Base-by-base conservation (phyloP, 371 early-diverging fungal genomes). In the Choanephora cucurbitarum region DNA sequence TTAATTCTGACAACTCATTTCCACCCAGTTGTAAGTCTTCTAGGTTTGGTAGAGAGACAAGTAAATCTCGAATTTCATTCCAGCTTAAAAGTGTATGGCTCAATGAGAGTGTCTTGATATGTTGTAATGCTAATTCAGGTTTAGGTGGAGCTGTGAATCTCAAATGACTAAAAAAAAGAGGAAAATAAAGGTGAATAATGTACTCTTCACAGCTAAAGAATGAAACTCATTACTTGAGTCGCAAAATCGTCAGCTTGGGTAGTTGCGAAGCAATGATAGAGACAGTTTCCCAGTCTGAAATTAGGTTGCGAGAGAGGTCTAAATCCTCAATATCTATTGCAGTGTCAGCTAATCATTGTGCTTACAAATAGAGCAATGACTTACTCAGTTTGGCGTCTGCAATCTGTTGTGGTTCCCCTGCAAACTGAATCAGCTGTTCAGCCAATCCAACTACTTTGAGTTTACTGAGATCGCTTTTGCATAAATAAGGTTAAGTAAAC, bases 241-340 rank as follows among this genome's bases (percentile, higher is more conserved):
- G 78, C 24, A 93, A 69, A 10, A 83, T 69, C 17, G 57, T 62
- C 21, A 93, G 62, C 9, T 75, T 46, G 6, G 73, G 69, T 7
- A 93, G 67, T 48, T 90, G 83, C 5, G 58, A 51, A 48, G 72
- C 72, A 28, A 92, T 87, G 6, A 69, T 66, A 7, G 83, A 84
- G 7, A 91, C 76, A 13, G 77, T 81, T 28, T 78, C 57, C 88
- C 88, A 90, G 14, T 73, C 54, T 0, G 69, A 41, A 21, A 93
- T 62, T 48, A 92, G 52, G 52, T 88, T 89, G 17, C 82, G 62
- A 14, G 91, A 89, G 32, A 93, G 65, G 75, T 93, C 89, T 40
- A 91, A 52, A 65, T 93, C 93, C 10, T 72, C 72, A 33, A 91
- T 83, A 2, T 24, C 76, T 75, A 44, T 5, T 51, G 7, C 31